Evolutionary conservation across 2,329 filamentous ascomycete genomes (phyloP).

Genomic region (Arachnopeziza araneosa): DNA sequence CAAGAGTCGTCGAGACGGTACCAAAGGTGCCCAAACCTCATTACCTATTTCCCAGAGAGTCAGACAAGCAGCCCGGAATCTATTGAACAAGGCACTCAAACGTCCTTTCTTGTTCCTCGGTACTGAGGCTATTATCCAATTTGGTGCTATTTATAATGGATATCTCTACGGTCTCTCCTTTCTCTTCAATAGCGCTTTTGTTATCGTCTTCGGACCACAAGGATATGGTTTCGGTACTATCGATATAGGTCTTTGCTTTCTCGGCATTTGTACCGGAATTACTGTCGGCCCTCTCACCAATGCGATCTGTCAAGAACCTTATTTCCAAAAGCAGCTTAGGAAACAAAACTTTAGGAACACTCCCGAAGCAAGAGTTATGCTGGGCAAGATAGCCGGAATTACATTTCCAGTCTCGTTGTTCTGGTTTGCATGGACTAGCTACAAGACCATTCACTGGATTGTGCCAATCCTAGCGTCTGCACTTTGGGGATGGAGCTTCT

Average conservation of each 20-base stretch:
- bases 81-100: slow-evolving; percentile 8
- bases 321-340: slow-evolving; percentile 38
- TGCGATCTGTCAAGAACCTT: slow-evolving; percentile 27
- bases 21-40: too few species aligned
- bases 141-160: slow-evolving; percentile 54
- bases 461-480: slow-evolving; percentile 37
- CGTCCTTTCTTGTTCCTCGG: slow-evolving; percentile 47
- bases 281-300: slow-evolving; percentile 37
- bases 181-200: slow-evolving; percentile 34
- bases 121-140: slow-evolving; percentile 55
- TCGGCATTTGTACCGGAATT: slow-evolving; percentile 35
- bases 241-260: slow-evolving; percentile 37
- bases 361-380: slow-evolving; percentile 38
- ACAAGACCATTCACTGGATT: slow-evolving; percentile 30
- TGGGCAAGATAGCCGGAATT: slow-evolving; percentile 36
- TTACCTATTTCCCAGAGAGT: neutral
- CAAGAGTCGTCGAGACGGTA: neutral
- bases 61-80: neutral
- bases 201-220: slow-evolving; percentile 40
- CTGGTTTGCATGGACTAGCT: slow-evolving; percentile 35
- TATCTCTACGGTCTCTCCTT: slow-evolving; percentile 54
- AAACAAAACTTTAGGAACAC: slow-evolving; percentile 30
- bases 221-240: slow-evolving; percentile 38
- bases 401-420: slow-evolving; percentile 30
- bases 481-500: slow-evolving; percentile 46